phyloP scores from a whole-genome alignment of 371 early-diverging fungal genomes.

The Umbelopsis sp. region DNA sequence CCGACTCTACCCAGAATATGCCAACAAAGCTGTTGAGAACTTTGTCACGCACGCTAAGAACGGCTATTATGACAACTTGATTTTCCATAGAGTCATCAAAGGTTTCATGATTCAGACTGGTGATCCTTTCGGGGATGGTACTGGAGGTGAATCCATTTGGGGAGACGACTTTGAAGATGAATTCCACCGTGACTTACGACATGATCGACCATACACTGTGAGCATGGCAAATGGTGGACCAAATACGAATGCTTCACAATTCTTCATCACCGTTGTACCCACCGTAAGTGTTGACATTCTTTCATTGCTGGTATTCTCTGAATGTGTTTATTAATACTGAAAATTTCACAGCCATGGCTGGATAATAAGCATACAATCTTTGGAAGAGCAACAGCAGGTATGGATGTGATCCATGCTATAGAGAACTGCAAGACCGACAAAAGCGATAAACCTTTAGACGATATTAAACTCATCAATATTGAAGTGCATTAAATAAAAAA shows the following conservation, averaged over 20 bases:
- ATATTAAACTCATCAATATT: slow-evolving; percentile 72
- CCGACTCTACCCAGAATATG: slow-evolving; percentile 82
- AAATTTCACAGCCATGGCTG: slow-evolving; percentile 75
- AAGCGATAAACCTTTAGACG: slow-evolving; percentile 81
- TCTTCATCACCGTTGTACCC: slow-evolving; percentile 96
- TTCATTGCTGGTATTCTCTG: background rate
- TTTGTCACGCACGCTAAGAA: slow-evolving; percentile 84
- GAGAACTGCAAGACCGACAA: slow-evolving; percentile 78
- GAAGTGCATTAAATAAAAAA: slow-evolving; percentile 57
- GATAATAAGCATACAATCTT: slow-evolving; percentile 98
- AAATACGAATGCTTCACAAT: slow-evolving; percentile 93
- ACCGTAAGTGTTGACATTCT: slow-evolving; percentile 57
- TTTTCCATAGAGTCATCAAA: slow-evolving; percentile 93
- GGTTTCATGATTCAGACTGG: slow-evolving; percentile 92
- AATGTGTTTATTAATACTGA: slow-evolving; percentile 4
- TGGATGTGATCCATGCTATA: slow-evolving; percentile 91
- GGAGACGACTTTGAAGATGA: slow-evolving; percentile 97
- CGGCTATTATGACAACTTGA: slow-evolving; percentile 73
- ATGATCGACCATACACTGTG: slow-evolving; percentile 89
- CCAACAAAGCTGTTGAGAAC: slow-evolving; percentile 94
- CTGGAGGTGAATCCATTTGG: slow-evolving; percentile 96
- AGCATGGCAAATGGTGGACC: slow-evolving; percentile 99
- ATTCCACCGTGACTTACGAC: slow-evolving; percentile 76
- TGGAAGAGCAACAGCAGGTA: slow-evolving; percentile 93
- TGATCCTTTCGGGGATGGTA: slow-evolving; percentile 89